These are phyloP conservation scores for Candida oleophila DNA, from an alignment of 805 yeast species.

Conservation along the genomic window DNA sequence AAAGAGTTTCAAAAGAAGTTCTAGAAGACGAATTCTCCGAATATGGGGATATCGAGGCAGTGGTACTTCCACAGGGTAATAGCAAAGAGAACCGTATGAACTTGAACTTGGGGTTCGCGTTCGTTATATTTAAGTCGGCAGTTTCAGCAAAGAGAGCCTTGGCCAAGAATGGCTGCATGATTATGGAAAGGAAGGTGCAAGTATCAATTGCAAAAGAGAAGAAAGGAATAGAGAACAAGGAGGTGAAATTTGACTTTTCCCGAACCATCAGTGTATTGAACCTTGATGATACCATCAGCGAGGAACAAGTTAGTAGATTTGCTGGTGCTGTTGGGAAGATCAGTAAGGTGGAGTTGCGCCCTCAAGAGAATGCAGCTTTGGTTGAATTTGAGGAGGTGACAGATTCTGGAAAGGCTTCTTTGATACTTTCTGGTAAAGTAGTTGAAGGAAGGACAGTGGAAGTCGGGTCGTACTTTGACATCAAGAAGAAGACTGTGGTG, in stretches of 20 bases:
- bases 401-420: conserved; percentile 52
- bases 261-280: conserved; percentile 21
- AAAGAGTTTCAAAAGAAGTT: conserved; percentile 34
- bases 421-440: conserved; percentile 36
- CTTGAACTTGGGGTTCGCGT: conserved; percentile 64
- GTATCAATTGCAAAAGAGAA: conserved; percentile 49
- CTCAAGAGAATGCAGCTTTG: conserved; percentile 48
- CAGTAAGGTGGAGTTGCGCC: conserved; percentile 41
- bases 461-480: conserved; percentile 6
- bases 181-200: conserved; percentile 48
- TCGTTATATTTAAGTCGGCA: conserved; percentile 47
- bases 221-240: conserved; percentile 13
- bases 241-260: conserved; percentile 17
- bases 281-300: conserved; percentile 33
- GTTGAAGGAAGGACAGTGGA: conserved; percentile 10
- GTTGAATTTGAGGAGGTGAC: conserved; percentile 42
- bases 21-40: conserved; percentile 42
- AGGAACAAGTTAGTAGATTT: conserved; percentile 28
- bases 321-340: conserved; percentile 38
- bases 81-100: conserved; percentile 29
- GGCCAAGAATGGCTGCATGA: conserved; percentile 32
- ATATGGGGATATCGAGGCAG: conserved; percentile 53
- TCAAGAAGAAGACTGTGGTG: neutral
- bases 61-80: conserved; percentile 44
- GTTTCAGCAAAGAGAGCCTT: conserved; percentile 51